phyloP scores from a whole-genome alignment of 2,329 filamentous ascomycete genomes.

The Phaeosphaeria sp. region DNA sequence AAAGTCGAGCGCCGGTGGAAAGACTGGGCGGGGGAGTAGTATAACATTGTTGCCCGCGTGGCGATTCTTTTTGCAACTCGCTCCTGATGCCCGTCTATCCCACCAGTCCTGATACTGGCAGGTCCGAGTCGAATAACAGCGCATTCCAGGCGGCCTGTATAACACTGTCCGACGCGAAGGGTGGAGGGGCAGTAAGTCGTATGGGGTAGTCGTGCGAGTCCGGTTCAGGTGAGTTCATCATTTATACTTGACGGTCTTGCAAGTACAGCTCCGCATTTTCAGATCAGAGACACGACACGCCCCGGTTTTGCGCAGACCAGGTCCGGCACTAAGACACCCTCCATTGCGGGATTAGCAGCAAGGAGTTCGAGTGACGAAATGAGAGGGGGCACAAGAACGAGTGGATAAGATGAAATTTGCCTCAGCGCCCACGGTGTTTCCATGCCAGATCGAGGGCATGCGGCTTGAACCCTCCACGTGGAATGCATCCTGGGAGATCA shows the following conservation, averaged over 20 bases:
- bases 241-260: constrained; percentile 19
- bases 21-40: constrained; percentile 1
- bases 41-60: neutral
- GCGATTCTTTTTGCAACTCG: constrained; percentile 4
- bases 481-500: constrained; percentile 34
- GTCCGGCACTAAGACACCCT: constrained; percentile 16
- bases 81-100: constrained; percentile 8
- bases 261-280: constrained; percentile 6
- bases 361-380: constrained; percentile 29
- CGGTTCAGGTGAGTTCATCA: constrained; percentile 14
- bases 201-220: constrained; percentile 17
- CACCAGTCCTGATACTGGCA: constrained; percentile 20
- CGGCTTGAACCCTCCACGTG: constrained; percentile 31
- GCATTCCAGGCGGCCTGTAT: constrained; percentile 17
- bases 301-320: constrained; percentile 8
- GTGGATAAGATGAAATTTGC: constrained; percentile 22
- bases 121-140: neutral
- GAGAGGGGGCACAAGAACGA: constrained; percentile 33
- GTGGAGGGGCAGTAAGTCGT: constrained; percentile 11
- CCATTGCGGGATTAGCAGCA: constrained; percentile 19
- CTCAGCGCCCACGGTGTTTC: constrained; percentile 18
- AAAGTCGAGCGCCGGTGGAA: constrained; percentile 15
- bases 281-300: constrained; percentile 7
- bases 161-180: constrained; percentile 21
- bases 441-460: constrained; percentile 21